Conservation (phyloP, 2,329 filamentous ascomycete genomes). For the Cytospora chrysosperma region DNA sequence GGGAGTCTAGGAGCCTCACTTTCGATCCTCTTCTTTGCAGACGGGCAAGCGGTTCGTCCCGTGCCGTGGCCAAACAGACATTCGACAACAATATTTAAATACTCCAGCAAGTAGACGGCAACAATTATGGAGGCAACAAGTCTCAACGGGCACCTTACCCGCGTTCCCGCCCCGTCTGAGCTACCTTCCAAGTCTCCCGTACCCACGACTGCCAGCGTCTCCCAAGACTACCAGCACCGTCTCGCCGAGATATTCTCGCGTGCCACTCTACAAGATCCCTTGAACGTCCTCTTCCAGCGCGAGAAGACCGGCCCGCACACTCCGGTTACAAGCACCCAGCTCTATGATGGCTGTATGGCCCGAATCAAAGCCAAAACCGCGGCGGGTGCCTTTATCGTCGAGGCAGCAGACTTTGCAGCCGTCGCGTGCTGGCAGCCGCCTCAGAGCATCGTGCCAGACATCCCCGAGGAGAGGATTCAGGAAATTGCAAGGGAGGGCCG, state of each 20-base stretch:
- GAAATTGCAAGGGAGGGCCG: neutral
- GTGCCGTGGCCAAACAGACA: too few species aligned
- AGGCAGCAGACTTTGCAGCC: slow-evolving; percentile 9
- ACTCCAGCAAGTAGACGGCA: too few species aligned
- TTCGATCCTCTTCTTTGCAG: too few species aligned
- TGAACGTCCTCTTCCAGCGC: slow-evolving; percentile 13
- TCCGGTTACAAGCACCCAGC: neutral
- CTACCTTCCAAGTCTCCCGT: neutral
- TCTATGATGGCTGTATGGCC: slow-evolving; percentile 1
- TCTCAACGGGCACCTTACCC: neutral
- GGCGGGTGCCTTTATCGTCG: slow-evolving; percentile 1
- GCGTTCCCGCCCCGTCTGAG: neutral
- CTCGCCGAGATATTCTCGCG: slow-evolving; percentile 1
- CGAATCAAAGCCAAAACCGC: neutral
- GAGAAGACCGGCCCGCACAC: slow-evolving; percentile 3
- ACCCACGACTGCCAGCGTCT: neutral
- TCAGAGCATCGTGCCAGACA: neutral
- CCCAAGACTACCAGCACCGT: slow-evolving; percentile 4
- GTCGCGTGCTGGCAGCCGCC: slow-evolving; percentile 13
- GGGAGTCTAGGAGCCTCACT: too few species aligned
- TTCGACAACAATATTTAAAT: too few species aligned
- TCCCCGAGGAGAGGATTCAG: neutral
- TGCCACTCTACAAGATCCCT: neutral
- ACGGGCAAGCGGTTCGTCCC: too few species aligned
- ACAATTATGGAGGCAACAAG: slow-evolving; percentile 6